These are phyloP conservation scores for Zygotorulaspora chibaensis DNA, from an alignment of 805 yeast species.

Conservation along the genomic window DNA sequence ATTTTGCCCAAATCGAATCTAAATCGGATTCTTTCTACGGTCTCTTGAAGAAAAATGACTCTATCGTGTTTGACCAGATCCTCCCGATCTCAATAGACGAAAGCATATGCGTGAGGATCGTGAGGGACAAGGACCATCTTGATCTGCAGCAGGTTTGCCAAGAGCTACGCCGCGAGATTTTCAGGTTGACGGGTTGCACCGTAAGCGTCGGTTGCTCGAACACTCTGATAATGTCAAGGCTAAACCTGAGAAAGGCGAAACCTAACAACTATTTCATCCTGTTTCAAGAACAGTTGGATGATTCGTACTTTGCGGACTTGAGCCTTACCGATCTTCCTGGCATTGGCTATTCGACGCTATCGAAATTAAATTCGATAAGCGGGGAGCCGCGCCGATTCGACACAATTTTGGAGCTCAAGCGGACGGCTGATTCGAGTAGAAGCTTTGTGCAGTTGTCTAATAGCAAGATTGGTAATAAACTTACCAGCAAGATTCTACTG, in stretches of 20 bases:
- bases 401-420: constrained; percentile 4
- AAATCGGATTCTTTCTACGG: constrained; percentile 64
- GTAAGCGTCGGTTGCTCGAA: constrained; percentile 78
- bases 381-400: constrained; percentile 4
- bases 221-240: constrained; percentile 72
- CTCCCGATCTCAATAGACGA: constrained; percentile 91
- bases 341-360: constrained; percentile 49
- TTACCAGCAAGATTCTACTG: constrained; percentile 59
- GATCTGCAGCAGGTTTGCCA: constrained; percentile 21
- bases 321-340: constrained; percentile 53
- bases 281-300: constrained; percentile 36
- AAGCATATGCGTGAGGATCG: constrained; percentile 47
- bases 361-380: constrained; percentile 38
- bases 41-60: constrained; percentile 36
- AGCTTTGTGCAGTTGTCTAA: constrained; percentile 36
- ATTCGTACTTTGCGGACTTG: constrained; percentile 29
- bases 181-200: constrained; percentile 49
- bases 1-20: constrained; percentile 66
- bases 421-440: background rate
- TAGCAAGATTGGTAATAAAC: constrained; percentile 57
- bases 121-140: background rate
- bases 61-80: constrained; percentile 40
- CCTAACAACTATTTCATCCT: constrained; percentile 63
- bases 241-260: constrained; percentile 70
- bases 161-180: constrained; percentile 41